Conservation (phyloP, 2,329 filamentous ascomycete species). For the Orbilia javanica region DNA sequence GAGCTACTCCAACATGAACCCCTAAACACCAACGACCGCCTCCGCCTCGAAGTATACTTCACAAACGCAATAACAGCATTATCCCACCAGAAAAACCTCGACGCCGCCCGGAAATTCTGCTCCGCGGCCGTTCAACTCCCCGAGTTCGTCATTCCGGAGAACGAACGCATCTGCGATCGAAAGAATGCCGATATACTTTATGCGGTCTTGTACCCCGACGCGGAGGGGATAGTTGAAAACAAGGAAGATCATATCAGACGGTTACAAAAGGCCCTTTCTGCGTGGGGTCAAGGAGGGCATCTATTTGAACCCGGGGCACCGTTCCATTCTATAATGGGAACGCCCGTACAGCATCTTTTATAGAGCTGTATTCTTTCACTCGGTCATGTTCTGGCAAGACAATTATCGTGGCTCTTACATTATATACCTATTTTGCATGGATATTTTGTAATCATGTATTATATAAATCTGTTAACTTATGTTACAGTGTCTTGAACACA, state of each 20-base stretch:
- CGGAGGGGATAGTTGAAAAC: neutral
- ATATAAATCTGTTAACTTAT: no score
- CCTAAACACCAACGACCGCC: neutral
- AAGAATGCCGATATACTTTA: conserved; percentile 5
- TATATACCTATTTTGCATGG: no score
- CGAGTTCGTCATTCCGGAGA: neutral
- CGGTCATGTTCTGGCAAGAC: no score
- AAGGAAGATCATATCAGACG: neutral
- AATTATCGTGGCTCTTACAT: no score
- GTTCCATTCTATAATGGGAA: neutral
- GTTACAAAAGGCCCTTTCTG: conserved; percentile 10
- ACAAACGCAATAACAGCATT: neutral
- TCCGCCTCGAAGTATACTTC: neutral
- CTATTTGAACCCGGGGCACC: neutral
- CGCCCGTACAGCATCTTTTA: neutral
- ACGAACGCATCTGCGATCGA: conserved; percentile 2
- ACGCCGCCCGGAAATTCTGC: neutral
- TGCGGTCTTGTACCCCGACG: neutral
- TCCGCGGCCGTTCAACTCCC: neutral
- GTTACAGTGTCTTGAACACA: no score
- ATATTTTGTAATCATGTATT: no score
- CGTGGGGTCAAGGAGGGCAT: neutral
- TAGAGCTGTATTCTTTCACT: neutral
- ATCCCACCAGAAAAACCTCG: neutral
- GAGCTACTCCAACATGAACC: neutral